Evolutionary conservation across 768 basidiomycete genomes (phyloP).

Genomic region (Bullera alba): DNA sequence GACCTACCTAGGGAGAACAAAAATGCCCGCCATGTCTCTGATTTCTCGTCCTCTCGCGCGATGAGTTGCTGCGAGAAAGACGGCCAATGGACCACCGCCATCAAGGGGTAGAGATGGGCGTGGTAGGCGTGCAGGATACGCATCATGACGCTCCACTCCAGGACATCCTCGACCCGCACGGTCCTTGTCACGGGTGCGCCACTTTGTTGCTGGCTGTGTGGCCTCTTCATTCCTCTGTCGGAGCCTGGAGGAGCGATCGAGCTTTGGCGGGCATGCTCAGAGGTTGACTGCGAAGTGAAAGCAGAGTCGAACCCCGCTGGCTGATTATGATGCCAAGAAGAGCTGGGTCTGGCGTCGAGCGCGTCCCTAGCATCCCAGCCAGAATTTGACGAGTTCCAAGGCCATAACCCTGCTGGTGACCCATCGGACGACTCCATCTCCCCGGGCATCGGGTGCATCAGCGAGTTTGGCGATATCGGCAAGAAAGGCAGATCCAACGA

Average conservation of each 20-base stretch:
- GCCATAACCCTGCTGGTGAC: conserved; percentile 2
- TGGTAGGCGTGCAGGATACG: conserved; percentile 19
- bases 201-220: no score
- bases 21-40: conserved; percentile 18
- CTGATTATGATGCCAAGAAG: no score
- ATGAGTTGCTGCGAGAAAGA: conserved; percentile 26
- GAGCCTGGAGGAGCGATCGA: no score
- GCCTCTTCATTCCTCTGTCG: no score
- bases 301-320: no score
- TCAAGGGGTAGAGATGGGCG: conserved; percentile 20
- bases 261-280: no score
- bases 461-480: conserved; percentile 7
- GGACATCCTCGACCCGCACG: conserved; percentile 20
- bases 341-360: no score
- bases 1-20: conserved; percentile 23
- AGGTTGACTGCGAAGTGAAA: no score
- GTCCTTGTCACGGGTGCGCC: no score
- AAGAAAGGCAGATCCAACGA: conserved; percentile 1
- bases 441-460: conserved; percentile 5
- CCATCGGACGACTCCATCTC: conserved; percentile 5
- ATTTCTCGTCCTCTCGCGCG: conserved; percentile 17
- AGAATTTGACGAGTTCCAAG: not conserved
- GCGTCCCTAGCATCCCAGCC: no score
- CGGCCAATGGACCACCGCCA: conserved; percentile 32
- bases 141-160: conserved; percentile 11